Base-by-base conservation (phyloP, 2,329 filamentous ascomycete species). In the Aspergillus quadricinctus region DNA sequence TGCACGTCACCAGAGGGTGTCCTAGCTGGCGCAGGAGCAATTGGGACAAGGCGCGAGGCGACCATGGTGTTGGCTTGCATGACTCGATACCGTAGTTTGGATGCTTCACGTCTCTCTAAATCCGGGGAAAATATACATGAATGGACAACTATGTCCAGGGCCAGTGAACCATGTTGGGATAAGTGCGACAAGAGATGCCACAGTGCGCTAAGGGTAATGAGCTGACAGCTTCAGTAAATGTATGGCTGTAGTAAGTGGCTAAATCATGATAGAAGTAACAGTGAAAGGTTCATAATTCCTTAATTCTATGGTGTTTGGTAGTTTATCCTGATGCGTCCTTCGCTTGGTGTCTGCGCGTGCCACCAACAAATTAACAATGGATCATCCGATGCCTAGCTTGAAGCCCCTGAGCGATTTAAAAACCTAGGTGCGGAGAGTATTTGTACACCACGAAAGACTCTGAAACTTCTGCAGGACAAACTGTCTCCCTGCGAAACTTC, bases 11-110 rank as follows among this genome's bases (percentile, higher is more conserved):
- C 29, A 10, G n/a, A 53, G 4, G 31, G 31, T 37, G 51, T n/a
- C 35, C 37, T 40, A 10, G 28, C 25, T 25, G 50, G 29, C 28
- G 56, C 56, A 17, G 53, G 49, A 45, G 56, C 56, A 27, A 58
- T 54, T 23, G n/a, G n/a, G n/a, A 43, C 19, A 21, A 45, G 41
- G n/a, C 41, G 8, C 21, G 10, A 4, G 8, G 19, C 21, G 41
- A 11, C 21, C 3, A 3, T 6, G 41, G 19, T 21, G 6, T 45
- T 21, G 17, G 19, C 19, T 45, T 45, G 19, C 41, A 45, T 45
- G 19, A 43, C 19, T 41, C 19, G 1, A 3, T 5, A 8, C 40
- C 7, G 19, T 19, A 3, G 8, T 7, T 43, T 43, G 21, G 7
- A 11, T 11, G 40, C 21, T 19, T 21, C n/a, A 6, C 9, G n/a